Conservation (phyloP, 2,329 filamentous ascomycete species). For the Daldinia eschscholtzii region DNA sequence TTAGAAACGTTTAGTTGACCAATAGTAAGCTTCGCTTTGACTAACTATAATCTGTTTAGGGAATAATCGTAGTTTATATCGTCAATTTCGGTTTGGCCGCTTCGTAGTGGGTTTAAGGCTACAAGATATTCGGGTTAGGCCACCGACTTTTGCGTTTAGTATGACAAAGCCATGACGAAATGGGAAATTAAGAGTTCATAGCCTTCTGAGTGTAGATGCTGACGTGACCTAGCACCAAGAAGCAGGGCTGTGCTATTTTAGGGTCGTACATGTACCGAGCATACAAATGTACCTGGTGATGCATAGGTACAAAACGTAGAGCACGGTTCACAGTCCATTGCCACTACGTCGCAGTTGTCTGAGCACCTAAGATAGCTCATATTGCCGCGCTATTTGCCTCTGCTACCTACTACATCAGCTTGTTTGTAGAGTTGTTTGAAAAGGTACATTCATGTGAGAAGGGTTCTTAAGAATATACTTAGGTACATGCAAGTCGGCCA, state of each 20-base stretch:
- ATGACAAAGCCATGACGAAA: constrained; percentile 12
- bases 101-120: not conserved
- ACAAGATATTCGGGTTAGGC: not conserved
- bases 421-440: not conserved
- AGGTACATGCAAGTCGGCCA: not conserved
- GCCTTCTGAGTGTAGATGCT: constrained; percentile 19
- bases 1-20: not conserved
- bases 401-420: not conserved
- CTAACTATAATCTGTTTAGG: too few relatives aligned
- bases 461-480: not conserved
- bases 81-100: not conserved
- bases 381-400: not conserved
- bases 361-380: not conserved
- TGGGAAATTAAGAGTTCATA: constrained; percentile 27
- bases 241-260: constrained; percentile 21
- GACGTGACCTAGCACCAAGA: constrained; percentile 11
- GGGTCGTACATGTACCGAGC: not conserved
- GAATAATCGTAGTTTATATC: not conserved
- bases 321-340: not conserved
- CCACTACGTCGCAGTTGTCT: not conserved
- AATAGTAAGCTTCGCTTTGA: not conserved
- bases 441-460: constrained; percentile 5
- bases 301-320: not conserved
- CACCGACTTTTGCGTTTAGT: not conserved
- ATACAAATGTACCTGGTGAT: not conserved